Evolutionary conservation across 139 green algal species (phyloP).

Genomic region (Mychonastes homosphaera): DNA sequence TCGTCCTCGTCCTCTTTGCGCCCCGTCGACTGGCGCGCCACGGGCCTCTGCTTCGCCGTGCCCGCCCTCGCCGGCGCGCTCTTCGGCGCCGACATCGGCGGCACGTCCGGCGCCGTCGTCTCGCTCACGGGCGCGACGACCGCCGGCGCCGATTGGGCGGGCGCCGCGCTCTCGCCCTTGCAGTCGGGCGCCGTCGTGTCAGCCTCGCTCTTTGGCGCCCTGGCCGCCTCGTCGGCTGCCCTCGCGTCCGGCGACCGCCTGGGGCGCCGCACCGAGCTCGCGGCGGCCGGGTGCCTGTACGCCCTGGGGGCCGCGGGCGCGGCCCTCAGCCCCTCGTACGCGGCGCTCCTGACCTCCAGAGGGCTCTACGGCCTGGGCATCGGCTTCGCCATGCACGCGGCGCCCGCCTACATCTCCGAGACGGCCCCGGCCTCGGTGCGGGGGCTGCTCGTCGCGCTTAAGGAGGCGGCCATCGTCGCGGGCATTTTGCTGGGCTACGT

Average conservation of each 20-base stretch:
- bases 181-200: constrained; percentile 63
- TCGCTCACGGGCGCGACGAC: constrained; percentile 43
- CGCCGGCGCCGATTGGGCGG: constrained; percentile 58
- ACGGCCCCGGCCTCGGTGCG: constrained; percentile 56
- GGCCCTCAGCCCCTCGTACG: neutral
- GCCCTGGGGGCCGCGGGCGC: constrained; percentile 13
- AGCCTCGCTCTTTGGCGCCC: constrained; percentile 61
- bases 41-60: constrained; percentile 43
- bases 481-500: constrained; percentile 82
- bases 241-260: constrained; percentile 62
- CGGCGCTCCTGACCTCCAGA: constrained; percentile 50
- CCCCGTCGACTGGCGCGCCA: constrained; percentile 18
- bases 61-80: constrained; percentile 53
- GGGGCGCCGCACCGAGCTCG: constrained; percentile 64
- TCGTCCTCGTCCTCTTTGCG: too few relatives aligned
- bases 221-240: constrained; percentile 56
- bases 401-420: constrained; percentile 88
- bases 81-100: constrained; percentile 82
- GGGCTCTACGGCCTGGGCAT: constrained; percentile 79
- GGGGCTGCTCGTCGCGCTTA: constrained; percentile 67
- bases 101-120: constrained; percentile 63
- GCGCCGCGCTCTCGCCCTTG: constrained; percentile 24
- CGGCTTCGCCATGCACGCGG: constrained; percentile 87
- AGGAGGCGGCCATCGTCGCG: constrained; percentile 75
- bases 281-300: constrained; percentile 63